A percentile compares a stretch with the other conserved stretches of the same genome.
Conservation (phyloP, 2,329 filamentous ascomycete species). For the Exophiala sp. region DNA sequence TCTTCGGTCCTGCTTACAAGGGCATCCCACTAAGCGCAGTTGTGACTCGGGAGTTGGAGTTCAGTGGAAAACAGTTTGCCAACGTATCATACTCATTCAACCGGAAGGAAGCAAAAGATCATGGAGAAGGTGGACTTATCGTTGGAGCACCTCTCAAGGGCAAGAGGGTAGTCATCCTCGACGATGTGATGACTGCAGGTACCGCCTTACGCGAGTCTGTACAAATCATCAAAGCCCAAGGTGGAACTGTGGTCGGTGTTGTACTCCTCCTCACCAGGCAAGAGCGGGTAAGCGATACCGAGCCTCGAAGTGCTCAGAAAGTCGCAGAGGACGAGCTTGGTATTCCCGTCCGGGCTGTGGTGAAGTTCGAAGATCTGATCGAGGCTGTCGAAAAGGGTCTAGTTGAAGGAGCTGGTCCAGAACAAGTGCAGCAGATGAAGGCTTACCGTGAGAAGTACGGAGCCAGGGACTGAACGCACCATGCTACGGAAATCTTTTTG, state of each 20-base stretch:
- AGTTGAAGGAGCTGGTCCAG: conserved; percentile 58
- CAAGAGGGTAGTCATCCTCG: conserved; percentile 82
- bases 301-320: conserved; percentile 76
- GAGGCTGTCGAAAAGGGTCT: conserved; percentile 50
- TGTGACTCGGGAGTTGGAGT: conserved; percentile 70
- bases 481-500: not conserved
- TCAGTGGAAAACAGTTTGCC: conserved; percentile 53
- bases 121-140: conserved; percentile 91
- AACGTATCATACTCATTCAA: conserved; percentile 81
- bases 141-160: conserved; percentile 83
- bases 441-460: conserved; percentile 61
- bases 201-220: conserved; percentile 93
- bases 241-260: conserved; percentile 80
- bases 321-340: conserved; percentile 78
- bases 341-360: conserved; percentile 77
- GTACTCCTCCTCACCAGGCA: conserved; percentile 81
- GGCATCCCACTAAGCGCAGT: conserved; percentile 86
- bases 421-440: conserved; percentile 65
- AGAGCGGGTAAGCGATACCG: conserved; percentile 60
- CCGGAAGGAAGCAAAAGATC: conserved; percentile 92
- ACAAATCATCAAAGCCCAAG: conserved; percentile 79
- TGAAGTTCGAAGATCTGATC: conserved; percentile 81
- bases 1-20: conserved; percentile 93
- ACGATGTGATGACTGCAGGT: conserved; percentile 94
- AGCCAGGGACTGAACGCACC: conserved; percentile 34